Evolutionary conservation across 768 basidiomycete genomes (phyloP).

Genomic region (Galerina marginata): DNA sequence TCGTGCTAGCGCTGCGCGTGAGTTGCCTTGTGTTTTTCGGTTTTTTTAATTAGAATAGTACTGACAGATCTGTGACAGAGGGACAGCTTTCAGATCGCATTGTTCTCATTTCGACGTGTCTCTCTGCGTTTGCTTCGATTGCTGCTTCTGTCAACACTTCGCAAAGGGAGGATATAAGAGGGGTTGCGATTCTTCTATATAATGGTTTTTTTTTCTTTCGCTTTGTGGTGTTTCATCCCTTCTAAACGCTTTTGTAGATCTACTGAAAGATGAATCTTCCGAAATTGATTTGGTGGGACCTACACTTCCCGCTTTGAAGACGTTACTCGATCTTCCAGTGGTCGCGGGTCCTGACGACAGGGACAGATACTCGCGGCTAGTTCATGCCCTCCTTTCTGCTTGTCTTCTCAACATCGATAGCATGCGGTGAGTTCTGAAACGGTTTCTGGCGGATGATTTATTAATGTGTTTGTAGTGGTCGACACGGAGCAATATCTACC

Average conservation of each 20-base stretch:
- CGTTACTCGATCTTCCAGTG: constrained; percentile 62
- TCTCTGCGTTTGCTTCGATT: constrained; percentile 64
- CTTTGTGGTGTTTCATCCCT: not conserved
- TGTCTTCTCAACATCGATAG: constrained; percentile 88
- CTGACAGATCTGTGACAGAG: constrained; percentile 40
- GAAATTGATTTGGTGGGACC: constrained; percentile 82
- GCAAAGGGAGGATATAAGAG: constrained; percentile 77
- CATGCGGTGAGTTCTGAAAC: constrained; percentile 69
- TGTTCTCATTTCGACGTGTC: constrained; percentile 65
- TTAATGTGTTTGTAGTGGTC: constrained; percentile 58
- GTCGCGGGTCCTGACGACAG: constrained; percentile 43
- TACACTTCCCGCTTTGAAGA: constrained; percentile 80
- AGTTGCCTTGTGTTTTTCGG: constrained; percentile 15
- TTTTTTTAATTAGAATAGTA: not conserved
- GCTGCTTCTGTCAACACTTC: constrained; percentile 58
- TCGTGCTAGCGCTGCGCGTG: constrained; percentile 59
- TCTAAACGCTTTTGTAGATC: constrained; percentile 45
- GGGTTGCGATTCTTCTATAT: constrained; percentile 81
- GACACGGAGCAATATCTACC: constrained; percentile 74
- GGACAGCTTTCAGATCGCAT: constrained; percentile 61
- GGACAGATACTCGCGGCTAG: constrained; percentile 60
- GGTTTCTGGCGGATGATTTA: not conserved
- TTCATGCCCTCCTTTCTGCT: constrained; percentile 85
- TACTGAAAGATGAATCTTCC: constrained; percentile 86
- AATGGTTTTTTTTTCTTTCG: constrained; percentile 52